Base-by-base conservation (phyloP, 2,329 filamentous ascomycete genomes). In the Hypomyces rosellus region DNA sequence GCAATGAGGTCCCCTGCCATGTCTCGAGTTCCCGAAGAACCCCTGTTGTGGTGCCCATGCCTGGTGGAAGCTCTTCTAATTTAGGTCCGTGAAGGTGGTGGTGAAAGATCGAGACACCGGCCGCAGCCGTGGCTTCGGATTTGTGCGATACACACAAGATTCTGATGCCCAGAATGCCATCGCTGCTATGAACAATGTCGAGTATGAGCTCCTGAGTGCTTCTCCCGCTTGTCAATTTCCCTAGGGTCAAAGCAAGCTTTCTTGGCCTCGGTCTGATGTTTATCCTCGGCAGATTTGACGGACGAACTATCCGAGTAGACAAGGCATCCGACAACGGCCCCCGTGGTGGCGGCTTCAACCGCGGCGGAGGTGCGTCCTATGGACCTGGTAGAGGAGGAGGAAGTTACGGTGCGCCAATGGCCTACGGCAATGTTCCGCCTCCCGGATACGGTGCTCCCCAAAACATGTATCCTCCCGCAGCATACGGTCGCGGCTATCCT, bases 71-170 rank as follows among this genome's bases (percentile, higher is more conserved):
- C 5, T 46, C 42, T 55, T 59, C 57, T 60, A 57, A 61, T 49
- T 45, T 54, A 34, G 33, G 45, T 49, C 37, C 33, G 46, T 50
- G 45, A 64, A 97, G 92, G 88, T 96, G 56, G 92, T 99, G 60
- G 91, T 97, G 63, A 97, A 96, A 76, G 92, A 99, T 71, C 89
- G 91, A 64, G 92, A 97, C 67, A 96, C 92, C 64, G 88, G 89
- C 63, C 89, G 92, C 69, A 96, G 91, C 78, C 89, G 93, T 69
- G 93, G 93, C 54, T 99, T 97, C 69, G 93, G 93, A 44, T 97
- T 97, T 69, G 92, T 99, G 57, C 88, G 91, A 61, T 99, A 92
- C 73, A 74, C 81, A 46, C 82, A 83, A 57, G 88, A 91, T 57
- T 72, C 76, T 42, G 86, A 91, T 69, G 88, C 89, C 55, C 83